Base-by-base conservation (phyloP, 192 early-diverging fungal genomes). In the Umbelopsis ramanniana region DNA sequence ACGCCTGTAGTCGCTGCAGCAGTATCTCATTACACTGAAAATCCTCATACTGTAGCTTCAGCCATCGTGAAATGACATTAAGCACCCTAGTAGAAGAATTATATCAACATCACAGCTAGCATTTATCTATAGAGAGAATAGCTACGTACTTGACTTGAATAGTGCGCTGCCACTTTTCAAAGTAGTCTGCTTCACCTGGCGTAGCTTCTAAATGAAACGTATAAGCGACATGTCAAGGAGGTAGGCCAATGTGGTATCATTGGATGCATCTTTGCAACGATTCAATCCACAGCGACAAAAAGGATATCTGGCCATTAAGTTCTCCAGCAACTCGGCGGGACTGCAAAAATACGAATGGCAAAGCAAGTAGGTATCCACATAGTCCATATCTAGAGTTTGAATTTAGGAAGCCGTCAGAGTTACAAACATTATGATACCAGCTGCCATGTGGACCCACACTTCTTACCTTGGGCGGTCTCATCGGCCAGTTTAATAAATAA, bases 401-500 rank as follows among this genome's bases (percentile, higher is more conserved):
- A 21, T 6, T 8, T n/a, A 6, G 4, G 48, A 43, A 11, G 6
- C 6, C 6, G 40, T 43, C 6, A n/a, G n/a, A n/a, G n/a, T n/a
- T n/a, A n/a, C n/a, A n/a, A n/a, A n/a, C n/a, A n/a, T n/a, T n/a
- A n/a, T n/a, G n/a, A n/a, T n/a, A n/a, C n/a, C n/a, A n/a, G n/a
- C n/a, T n/a, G n/a, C n/a, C n/a, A n/a, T n/a, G n/a, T n/a, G n/a
- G n/a, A n/a, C 38, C 38, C 38, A 40, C 38, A 40, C 0, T 6
- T 52, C 15, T 19, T 79, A 89, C 86, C 89, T 79, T 90, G 89
- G 12, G 78, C 69, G 53, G 85, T 83, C 76, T 88, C 88, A 52
- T 92, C 86, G 4, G 87, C 89, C 40, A 93, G 67, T 72, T 85
- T 76, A 47, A 83, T 72, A 60, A 93, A 80, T 37, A 93, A 63